Conservation (phyloP, 2,329 filamentous ascomycete genomes). For the Neofusicoccum laricinum region DNA sequence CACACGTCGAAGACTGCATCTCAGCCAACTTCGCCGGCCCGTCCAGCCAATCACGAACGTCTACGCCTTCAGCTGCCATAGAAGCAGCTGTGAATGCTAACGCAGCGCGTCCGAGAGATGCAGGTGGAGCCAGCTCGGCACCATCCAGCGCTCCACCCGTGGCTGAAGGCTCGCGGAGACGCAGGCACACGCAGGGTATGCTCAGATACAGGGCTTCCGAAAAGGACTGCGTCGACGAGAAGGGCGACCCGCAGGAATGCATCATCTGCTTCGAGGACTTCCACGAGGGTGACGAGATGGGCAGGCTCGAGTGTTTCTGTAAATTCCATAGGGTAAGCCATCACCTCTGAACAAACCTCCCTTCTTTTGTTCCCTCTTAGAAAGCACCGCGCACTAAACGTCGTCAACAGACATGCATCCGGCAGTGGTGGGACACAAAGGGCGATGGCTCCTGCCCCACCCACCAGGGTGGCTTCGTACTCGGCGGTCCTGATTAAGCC, state of each 20-base stretch:
- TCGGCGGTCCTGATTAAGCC: neutral
- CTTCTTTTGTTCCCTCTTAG: conserved; percentile 1
- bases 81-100: neutral
- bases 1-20: conserved; percentile 46
- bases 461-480: conserved; percentile 43
- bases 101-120: neutral
- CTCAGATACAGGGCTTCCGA: conserved; percentile 57
- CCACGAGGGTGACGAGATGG: conserved; percentile 57
- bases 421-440: conserved; percentile 58
- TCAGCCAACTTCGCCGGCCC: conserved; percentile 23
- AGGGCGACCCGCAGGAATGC: conserved; percentile 54
- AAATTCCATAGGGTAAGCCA: conserved; percentile 57
- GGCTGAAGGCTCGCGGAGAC: conserved; percentile 5
- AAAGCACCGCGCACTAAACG: neutral
- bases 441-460: conserved; percentile 58
- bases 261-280: conserved; percentile 66
- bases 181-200: conserved; percentile 34
- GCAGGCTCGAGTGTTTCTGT: conserved; percentile 61
- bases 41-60: neutral
- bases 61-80: neutral
- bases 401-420: conserved; percentile 49
- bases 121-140: neutral
- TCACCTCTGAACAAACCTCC: neutral
- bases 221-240: conserved; percentile 60
- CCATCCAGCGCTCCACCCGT: neutral